Conservation (phyloP, 1,284 basidiomycete genomes). For the Ceratobasidium papillatum region DNA sequence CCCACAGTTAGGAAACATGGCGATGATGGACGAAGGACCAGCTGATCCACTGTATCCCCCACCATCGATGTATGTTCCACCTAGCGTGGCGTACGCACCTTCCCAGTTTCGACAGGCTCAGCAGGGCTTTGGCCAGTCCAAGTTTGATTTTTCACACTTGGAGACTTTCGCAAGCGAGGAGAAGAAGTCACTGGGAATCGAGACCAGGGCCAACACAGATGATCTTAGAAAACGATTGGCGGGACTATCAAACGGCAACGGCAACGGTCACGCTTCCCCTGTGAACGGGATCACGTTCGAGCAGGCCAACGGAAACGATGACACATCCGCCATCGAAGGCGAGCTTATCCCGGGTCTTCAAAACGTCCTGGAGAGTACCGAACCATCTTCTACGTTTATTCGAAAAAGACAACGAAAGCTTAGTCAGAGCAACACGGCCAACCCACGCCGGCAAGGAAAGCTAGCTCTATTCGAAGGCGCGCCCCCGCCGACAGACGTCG, state of each 20-base stretch:
- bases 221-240: conserved; percentile 21
- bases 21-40: background rate
- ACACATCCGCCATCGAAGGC: conserved; percentile 20
- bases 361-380: conserved; percentile 46
- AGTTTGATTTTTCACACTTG: conserved; percentile 82
- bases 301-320: conserved; percentile 2
- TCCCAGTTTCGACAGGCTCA: conserved; percentile 64
- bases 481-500: conserved; percentile 53
- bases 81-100: conserved; percentile 56
- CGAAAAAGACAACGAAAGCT: conserved; percentile 79
- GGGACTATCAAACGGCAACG: conserved; percentile 47
- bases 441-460: conserved; percentile 73
- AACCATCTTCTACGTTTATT: conserved; percentile 50
- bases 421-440: conserved; percentile 73
- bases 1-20: conserved; percentile 40
- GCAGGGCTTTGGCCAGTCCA: conserved; percentile 54
- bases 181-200: conserved; percentile 63
- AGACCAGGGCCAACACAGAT: conserved; percentile 52
- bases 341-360: conserved; percentile 44
- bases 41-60: conserved; percentile 4
- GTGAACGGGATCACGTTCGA: conserved; percentile 35
- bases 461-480: conserved; percentile 89
- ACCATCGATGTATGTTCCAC: conserved; percentile 2
- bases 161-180: conserved; percentile 83
- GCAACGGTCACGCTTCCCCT: background rate